Conservation (phyloP, 2,329 filamentous ascomycete species). For the Ophiostoma australiae region DNA sequence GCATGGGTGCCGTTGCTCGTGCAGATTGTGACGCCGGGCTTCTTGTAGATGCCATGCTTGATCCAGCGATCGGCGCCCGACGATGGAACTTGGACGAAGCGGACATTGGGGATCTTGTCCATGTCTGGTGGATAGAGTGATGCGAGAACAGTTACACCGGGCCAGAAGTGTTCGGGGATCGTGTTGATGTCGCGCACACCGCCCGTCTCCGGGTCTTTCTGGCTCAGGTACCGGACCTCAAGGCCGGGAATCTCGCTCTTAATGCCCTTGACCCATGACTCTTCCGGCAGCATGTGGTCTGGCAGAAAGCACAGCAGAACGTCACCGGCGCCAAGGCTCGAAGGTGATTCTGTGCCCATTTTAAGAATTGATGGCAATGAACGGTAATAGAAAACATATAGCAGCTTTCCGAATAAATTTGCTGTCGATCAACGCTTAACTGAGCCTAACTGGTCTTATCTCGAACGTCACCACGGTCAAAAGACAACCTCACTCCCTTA, state of each 20-base stretch:
- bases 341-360: not conserved
- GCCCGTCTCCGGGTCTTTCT: slow-evolving; percentile 5
- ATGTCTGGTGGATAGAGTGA: slow-evolving; percentile 38
- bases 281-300: slow-evolving; percentile 28
- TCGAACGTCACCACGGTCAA: not conserved
- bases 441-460: not conserved
- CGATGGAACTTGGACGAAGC: slow-evolving; percentile 50
- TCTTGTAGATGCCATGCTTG: slow-evolving; percentile 44
- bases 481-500: not conserved
- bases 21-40: slow-evolving; percentile 46
- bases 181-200: slow-evolving; percentile 27
- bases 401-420: not conserved
- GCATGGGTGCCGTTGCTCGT: slow-evolving; percentile 56
- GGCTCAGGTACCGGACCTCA: slow-evolving; percentile 35
- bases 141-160: slow-evolving; percentile 40
- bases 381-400: not conserved
- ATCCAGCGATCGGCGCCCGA: slow-evolving; percentile 51
- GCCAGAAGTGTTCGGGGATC: slow-evolving; percentile 34
- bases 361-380: not conserved
- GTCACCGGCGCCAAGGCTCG: not conserved
- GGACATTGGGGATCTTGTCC: slow-evolving; percentile 43
- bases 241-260: slow-evolving; percentile 38
- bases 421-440: not conserved
- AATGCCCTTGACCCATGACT: slow-evolving; percentile 36
- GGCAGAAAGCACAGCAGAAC: slow-evolving; percentile 38